Base-by-base conservation (phyloP, 495 filamentous ascomycete species). In the Pseudotulostoma volvatum region DNA sequence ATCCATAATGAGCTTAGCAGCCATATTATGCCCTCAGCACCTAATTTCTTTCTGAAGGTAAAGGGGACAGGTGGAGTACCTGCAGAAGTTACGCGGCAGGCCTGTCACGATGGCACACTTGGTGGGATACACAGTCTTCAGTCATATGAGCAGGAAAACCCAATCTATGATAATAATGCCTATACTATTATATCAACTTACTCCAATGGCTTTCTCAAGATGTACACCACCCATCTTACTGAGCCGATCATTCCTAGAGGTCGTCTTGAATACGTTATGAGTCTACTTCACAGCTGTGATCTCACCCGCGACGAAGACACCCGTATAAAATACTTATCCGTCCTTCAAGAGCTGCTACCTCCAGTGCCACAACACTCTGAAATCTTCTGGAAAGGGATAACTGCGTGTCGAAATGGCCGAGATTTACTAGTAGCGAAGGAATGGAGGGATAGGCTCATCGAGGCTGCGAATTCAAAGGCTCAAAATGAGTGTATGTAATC, bases 101-200 rank as follows among this genome's bases (percentile, higher is more conserved):
- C 59, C 28, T 52, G 43, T 33, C 54, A 63, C 45, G 49, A 63
- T 40, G 63, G 65, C 14, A 64, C 64, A 8, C 36, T 61, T 15
- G 66, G 64, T 8, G 63, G 40, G 21, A 68, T 69, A 50, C 57
- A 60, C 33, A 40, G 37, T 21, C 52, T 71, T 37, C 56, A 63
- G 48, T 63, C 52, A 41, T 68, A 66, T 36, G 44, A 46, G 42
- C 20, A 50, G 18, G 48, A 53, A n/a, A 45, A 60, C 39, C 51
- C 52, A 0, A 39, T 40, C 5, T 67, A 60, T 39, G 60, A 68
- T 47, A 49, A 49, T 35, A 65, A 66, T 30, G 56, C 63, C 21
- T 54, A 58, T 43, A 59, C 61, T 15, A 54, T 61, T 34, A 61
- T 49, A 36, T 52, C 62, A 11, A 39, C 35, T 33, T 47, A 44